These are phyloP conservation scores for Sporothrix pallida DNA, from an alignment of 2,329 filamentous ascomycete genomes.

Conservation along the genomic window DNA sequence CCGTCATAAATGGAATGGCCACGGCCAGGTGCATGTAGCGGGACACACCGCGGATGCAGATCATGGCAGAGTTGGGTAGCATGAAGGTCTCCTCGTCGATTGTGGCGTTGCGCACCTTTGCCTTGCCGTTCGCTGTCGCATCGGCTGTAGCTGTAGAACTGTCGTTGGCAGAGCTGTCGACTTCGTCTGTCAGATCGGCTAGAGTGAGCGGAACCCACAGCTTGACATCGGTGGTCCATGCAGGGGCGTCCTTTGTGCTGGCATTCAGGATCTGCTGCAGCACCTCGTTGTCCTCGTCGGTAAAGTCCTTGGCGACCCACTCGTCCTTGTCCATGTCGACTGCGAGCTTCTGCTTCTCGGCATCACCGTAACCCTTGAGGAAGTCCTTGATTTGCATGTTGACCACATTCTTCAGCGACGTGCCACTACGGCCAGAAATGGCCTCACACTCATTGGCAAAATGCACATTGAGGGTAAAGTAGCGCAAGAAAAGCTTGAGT, in stretches of 20 bases:
- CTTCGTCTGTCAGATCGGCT: conserved; percentile 46
- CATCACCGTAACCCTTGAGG: conserved; percentile 71
- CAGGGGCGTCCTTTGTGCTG: conserved; percentile 71
- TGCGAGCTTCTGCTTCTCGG: conserved; percentile 75
- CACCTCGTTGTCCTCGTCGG: conserved; percentile 63
- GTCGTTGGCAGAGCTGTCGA: conserved; percentile 40
- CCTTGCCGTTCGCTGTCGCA: conserved; percentile 52
- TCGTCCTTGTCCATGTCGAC: conserved; percentile 79
- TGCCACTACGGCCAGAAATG: conserved; percentile 78
- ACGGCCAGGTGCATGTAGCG: conserved; percentile 82
- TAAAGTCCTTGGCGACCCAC: conserved; percentile 80
- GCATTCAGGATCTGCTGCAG: conserved; percentile 70
- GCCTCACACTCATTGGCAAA: conserved; percentile 89
- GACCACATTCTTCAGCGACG: conserved; percentile 76
- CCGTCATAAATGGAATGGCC: conserved; percentile 85
- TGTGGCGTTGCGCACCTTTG: conserved; percentile 71
- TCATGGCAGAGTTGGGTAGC: conserved; percentile 80
- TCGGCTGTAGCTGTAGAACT: not conserved
- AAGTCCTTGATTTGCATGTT: conserved; percentile 84
- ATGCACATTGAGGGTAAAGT: conserved; percentile 80
- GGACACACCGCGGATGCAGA: conserved; percentile 81
- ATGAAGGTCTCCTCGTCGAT: conserved; percentile 87
- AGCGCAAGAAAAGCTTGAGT: conserved; percentile 74
- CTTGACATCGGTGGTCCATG: conserved; percentile 67
- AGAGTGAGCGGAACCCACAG: conserved; percentile 61